Evolutionary conservation across 768 basidiomycete species (phyloP).

Genomic region (Tricholoma hemisulphureum): DNA sequence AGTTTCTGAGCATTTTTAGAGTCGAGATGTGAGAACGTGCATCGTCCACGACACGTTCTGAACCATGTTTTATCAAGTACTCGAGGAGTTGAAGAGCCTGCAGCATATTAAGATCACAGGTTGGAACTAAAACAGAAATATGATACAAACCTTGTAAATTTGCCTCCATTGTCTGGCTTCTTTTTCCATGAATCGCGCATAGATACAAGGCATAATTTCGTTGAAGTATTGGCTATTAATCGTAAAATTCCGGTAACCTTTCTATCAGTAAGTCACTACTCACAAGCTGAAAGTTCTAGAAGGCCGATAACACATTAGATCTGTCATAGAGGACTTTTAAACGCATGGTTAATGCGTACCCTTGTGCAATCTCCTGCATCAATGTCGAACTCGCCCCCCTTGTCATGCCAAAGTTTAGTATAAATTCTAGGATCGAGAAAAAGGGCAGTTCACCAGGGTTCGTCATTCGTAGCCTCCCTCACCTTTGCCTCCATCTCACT

Average conservation of each 20-base stretch:
- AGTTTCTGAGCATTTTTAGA: slow-evolving; percentile 95
- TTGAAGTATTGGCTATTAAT: slow-evolving; percentile 90
- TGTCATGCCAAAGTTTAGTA: slow-evolving; percentile 9
- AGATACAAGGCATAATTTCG: slow-evolving; percentile 98
- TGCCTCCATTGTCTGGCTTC: slow-evolving; percentile 98
- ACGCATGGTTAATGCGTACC: slow-evolving; percentile 43
- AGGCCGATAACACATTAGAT: not conserved
- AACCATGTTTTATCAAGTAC: slow-evolving; percentile 95
- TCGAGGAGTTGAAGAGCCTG: slow-evolving; percentile 92
- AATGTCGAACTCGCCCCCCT: slow-evolving; percentile 98
- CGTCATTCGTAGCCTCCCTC: slow-evolving; percentile 94
- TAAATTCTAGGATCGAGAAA: not conserved
- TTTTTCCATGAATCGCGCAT: slow-evolving; percentile 95
- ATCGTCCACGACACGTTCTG: slow-evolving; percentile 97
- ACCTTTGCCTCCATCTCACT: slow-evolving; percentile 98
- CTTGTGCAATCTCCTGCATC: slow-evolving; percentile 98
- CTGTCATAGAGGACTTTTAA: not conserved
- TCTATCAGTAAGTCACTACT: slow-evolving; percentile 26
- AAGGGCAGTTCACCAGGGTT: slow-evolving; percentile 75
- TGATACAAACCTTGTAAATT: slow-evolving; percentile 84
- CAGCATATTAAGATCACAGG: not conserved
- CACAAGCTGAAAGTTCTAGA: slow-evolving; percentile 96
- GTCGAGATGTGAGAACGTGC: slow-evolving; percentile 92
- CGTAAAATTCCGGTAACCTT: slow-evolving; percentile 2
- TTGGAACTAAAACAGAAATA: not conserved